These are phyloP conservation scores for Fusarium humuli DNA, from an alignment of 2,329 filamentous ascomycete species.

Conservation along the genomic window DNA sequence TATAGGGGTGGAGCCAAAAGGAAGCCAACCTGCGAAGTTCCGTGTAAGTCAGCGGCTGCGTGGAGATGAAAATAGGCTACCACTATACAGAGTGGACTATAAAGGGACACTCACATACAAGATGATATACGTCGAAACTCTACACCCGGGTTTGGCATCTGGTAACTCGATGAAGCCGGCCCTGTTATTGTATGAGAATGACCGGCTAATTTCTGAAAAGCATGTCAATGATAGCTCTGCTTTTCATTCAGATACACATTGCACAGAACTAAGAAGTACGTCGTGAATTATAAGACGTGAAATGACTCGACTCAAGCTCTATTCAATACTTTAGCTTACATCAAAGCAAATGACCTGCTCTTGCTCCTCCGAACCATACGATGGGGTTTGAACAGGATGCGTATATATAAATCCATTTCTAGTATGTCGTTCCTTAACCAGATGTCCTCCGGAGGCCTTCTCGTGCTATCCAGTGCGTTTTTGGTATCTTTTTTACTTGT, in stretches of 20 bases:
- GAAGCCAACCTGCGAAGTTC: constrained; percentile 2
- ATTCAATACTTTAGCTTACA: constrained; percentile 14
- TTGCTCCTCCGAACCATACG: constrained; percentile 8
- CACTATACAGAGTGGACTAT: background rate
- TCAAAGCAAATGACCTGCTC: constrained; percentile 23
- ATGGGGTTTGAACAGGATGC: constrained; percentile 10
- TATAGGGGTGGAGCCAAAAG: constrained; percentile 12
- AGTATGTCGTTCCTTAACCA: constrained; percentile 14
- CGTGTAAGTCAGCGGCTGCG: constrained; percentile 23
- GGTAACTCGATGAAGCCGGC: background rate
- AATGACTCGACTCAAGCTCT: constrained; percentile 31
- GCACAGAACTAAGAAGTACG: background rate
- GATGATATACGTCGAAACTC: background rate
- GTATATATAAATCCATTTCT: constrained; percentile 21
- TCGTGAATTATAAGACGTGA: background rate
- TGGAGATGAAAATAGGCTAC: background rate
- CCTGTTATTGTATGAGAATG: background rate
- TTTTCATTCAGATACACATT: background rate
- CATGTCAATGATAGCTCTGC: background rate
- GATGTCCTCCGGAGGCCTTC: constrained; percentile 22
- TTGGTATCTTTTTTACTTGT: constrained; percentile 36
- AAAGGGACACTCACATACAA: background rate
- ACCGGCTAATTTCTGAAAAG: background rate
- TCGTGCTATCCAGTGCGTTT: constrained; percentile 13
- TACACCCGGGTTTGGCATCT: background rate